phyloP scores from a whole-genome alignment of 2,329 filamentous ascomycete species.

The Exserohilum rostratum region DNA sequence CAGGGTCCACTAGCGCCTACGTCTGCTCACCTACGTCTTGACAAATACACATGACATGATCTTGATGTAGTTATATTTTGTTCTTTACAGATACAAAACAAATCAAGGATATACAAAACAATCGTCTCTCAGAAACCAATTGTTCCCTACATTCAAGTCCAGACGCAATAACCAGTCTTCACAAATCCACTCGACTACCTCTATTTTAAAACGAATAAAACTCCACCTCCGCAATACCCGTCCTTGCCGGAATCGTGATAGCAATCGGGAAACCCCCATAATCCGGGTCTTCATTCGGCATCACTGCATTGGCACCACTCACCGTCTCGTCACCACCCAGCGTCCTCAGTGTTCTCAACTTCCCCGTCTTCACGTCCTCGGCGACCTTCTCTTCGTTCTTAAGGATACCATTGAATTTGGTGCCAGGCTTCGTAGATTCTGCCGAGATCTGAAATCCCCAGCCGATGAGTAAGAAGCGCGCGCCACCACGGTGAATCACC shows the following conservation, averaged over 20 bases:
- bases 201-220: slow-evolving; percentile 12
- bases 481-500: slow-evolving; percentile 49
- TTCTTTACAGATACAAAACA: too few species aligned
- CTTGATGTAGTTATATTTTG: too few species aligned
- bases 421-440: slow-evolving; percentile 33
- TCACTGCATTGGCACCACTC: slow-evolving; percentile 58
- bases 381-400: slow-evolving; percentile 52
- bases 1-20: slow-evolving; percentile 13
- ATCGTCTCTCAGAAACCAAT: too few species aligned
- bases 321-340: slow-evolving; percentile 56
- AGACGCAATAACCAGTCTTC: too few species aligned
- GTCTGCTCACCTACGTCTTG: too few species aligned
- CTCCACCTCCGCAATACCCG: slow-evolving; percentile 36
- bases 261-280: slow-evolving; percentile 63
- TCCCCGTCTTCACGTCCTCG: slow-evolving; percentile 42
- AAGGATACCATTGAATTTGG: slow-evolving; percentile 53
- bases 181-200: too few species aligned
- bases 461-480: slow-evolving; percentile 54
- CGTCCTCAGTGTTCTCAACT: slow-evolving; percentile 46
- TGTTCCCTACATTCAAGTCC: too few species aligned
- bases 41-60: not conserved
- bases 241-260: slow-evolving; percentile 60
- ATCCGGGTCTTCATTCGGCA: slow-evolving; percentile 63
- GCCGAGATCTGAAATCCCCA: slow-evolving; percentile 53
- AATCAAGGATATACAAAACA: too few species aligned